A percentile compares a stretch with the other conserved stretches of the same genome.
Conservation (phyloP, 257 asterid species). For the Nicotiana sylvestris region DNA sequence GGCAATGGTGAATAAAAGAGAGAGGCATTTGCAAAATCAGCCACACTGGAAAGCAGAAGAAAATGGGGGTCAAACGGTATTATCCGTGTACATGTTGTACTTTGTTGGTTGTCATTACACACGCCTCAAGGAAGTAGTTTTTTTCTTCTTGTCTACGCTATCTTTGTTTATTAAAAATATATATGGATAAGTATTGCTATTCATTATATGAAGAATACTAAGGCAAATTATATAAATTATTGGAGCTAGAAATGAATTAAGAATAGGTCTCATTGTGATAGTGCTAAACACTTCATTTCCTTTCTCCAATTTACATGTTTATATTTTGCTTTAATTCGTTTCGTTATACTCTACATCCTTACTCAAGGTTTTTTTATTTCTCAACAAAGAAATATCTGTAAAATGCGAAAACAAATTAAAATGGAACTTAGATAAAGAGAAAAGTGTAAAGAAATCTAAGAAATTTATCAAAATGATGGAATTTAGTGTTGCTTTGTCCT, state of each 20-base stretch:
- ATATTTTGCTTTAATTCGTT: too few relatives aligned
- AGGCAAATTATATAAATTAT: too few relatives aligned
- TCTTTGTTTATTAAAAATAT: background rate
- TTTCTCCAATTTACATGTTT: background rate
- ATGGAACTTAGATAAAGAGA: too few relatives aligned
- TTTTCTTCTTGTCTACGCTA: background rate
- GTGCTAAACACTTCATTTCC: background rate
- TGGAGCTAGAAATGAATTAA: background rate
- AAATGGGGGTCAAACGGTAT: slow-evolving; percentile 29
- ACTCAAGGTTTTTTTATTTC: too few relatives aligned
- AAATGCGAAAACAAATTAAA: too few relatives aligned
- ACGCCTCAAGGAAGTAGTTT: background rate
- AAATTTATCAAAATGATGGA: too few relatives aligned
- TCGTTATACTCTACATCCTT: too few relatives aligned
- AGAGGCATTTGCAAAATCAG: slow-evolving; percentile 10
- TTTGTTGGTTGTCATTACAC: slow-evolving; percentile 8
- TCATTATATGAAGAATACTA: too few relatives aligned
- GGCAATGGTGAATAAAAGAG: background rate
- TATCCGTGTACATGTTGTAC: slow-evolving; percentile 23
- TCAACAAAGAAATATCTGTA: too few relatives aligned
- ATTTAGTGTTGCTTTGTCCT: too few relatives aligned
- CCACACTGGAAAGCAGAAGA: slow-evolving; percentile 2
- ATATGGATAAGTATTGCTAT: background rate
- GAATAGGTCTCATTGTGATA: background rate
- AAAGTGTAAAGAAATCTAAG: too few relatives aligned